phyloP scores from a whole-genome alignment of 1,284 basidiomycete species.

The Trametes pubescens region DNA sequence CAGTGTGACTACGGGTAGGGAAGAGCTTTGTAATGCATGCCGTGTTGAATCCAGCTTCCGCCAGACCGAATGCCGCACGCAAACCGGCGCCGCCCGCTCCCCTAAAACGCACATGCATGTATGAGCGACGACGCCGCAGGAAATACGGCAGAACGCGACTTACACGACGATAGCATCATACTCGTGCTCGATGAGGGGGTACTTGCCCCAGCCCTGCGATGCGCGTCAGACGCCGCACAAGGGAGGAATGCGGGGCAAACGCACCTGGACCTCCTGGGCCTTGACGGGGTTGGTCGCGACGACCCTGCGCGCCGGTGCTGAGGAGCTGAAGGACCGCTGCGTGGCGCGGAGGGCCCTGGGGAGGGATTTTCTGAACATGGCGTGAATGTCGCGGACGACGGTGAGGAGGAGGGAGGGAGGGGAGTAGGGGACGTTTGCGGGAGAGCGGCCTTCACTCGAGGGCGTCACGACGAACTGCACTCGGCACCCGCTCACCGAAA shows the following conservation, averaged over 20 bases:
- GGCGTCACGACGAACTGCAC: slow-evolving; percentile 24
- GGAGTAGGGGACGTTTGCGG: slow-evolving; percentile 11
- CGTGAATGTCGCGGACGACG: slow-evolving; percentile 34
- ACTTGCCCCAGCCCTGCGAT: slow-evolving; percentile 74
- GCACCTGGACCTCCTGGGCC: slow-evolving; percentile 84
- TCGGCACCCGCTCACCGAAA: slow-evolving; percentile 37
- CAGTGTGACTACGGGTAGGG: slow-evolving; percentile 99
- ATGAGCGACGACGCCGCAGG: slow-evolving; percentile 19
- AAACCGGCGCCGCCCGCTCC: slow-evolving; percentile 99
- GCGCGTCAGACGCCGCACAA: slow-evolving; percentile 20
- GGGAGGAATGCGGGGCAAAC: slow-evolving; percentile 29
- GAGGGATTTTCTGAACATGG: slow-evolving; percentile 48
- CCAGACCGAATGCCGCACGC: slow-evolving; percentile 98
- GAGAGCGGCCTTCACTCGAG: neutral
- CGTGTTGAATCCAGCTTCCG: slow-evolving; percentile 98
- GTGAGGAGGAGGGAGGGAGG: slow-evolving; percentile 34
- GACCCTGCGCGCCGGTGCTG: slow-evolving; percentile 65
- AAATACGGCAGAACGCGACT: slow-evolving; percentile 46
- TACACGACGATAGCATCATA: slow-evolving; percentile 97
- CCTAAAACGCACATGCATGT: slow-evolving; percentile 49
- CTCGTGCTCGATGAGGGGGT: slow-evolving; percentile 97
- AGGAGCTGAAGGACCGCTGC: slow-evolving; percentile 68
- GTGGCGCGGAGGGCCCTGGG: slow-evolving; percentile 54
- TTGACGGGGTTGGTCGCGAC: slow-evolving; percentile 82
- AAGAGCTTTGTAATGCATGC: slow-evolving; percentile 99